Conservation (phyloP, 805 yeast species). For the Barnettozyma siamensis region DNA sequence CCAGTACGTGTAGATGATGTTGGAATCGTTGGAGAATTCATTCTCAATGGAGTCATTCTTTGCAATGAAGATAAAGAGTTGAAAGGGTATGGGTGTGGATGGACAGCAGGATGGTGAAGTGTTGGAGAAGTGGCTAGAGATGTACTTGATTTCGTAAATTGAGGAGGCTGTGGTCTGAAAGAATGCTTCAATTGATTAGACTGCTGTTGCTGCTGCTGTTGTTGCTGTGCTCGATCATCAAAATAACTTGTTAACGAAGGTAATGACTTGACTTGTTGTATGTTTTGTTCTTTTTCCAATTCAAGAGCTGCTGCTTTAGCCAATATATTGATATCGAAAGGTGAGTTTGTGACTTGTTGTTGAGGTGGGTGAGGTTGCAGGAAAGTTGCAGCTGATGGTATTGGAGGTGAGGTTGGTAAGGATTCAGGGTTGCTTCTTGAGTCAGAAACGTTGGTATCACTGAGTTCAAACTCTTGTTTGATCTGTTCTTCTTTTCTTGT, state of each 20-base stretch:
- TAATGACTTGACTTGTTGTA: conserved; percentile 24
- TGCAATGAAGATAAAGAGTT: conserved; percentile 47
- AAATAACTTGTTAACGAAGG: conserved; percentile 25
- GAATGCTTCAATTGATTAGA: conserved; percentile 2
- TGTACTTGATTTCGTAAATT: conserved; percentile 10
- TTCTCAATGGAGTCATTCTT: conserved; percentile 54
- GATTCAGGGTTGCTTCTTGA: conserved; percentile 6
- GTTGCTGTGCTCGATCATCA: background rate
- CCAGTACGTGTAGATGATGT: conserved; percentile 14
- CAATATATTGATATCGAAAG: conserved; percentile 25
- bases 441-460: background rate
- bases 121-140: conserved; percentile 19
- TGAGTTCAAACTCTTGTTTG: background rate
- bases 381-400: conserved; percentile 6
- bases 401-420: conserved; percentile 21
- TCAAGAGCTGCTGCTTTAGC: conserved; percentile 28
- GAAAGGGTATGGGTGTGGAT: conserved; percentile 25
- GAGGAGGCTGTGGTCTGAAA: conserved; percentile 16
- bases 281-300: conserved; percentile 24
- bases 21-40: conserved; percentile 20
- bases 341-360: conserved; percentile 11
- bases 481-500: background rate
- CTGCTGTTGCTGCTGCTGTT: no score
- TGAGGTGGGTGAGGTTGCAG: conserved; percentile 5
- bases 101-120: conserved; percentile 16